Evolutionary conservation across 2,329 filamentous ascomycete species (phyloP).

Genomic region (Fusarium sp.): DNA sequence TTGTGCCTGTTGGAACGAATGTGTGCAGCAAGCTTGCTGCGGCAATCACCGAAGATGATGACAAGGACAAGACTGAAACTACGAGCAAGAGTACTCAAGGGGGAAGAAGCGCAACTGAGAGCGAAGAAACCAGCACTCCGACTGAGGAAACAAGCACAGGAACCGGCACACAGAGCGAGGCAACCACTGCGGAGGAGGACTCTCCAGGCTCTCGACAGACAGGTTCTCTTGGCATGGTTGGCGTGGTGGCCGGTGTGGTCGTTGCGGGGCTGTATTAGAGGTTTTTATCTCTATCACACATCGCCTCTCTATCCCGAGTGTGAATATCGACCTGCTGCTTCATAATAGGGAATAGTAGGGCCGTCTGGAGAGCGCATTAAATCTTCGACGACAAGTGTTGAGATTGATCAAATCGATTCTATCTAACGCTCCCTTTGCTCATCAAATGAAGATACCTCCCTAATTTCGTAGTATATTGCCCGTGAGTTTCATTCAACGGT

Average conservation of each 20-base stretch:
- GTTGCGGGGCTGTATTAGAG: neutral
- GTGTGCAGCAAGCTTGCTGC: neutral
- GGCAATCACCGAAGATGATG: neutral
- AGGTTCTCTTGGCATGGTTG: neutral
- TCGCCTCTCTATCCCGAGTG: neutral
- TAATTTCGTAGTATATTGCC: too few relatives aligned
- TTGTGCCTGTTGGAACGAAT: neutral
- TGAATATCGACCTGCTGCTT: neutral
- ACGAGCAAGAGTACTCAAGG: neutral
- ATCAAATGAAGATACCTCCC: neutral
- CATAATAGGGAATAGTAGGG: neutral
- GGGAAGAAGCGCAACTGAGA: neutral
- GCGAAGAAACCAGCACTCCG: neutral
- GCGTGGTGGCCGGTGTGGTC: neutral
- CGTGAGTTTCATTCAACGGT: too few relatives aligned
- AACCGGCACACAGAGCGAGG: neutral
- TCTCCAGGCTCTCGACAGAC: neutral
- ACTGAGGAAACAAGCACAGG: neutral
- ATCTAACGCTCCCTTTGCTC: neutral
- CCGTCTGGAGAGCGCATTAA: neutral
- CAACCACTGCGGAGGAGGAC: neutral
- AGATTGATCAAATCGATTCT: neutral
- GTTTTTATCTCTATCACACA: neutral
- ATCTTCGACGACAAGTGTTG: neutral
- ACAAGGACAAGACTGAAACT: neutral